Conservation (phyloP, 1,284 basidiomycete genomes). For the Phlebopus sp. region DNA sequence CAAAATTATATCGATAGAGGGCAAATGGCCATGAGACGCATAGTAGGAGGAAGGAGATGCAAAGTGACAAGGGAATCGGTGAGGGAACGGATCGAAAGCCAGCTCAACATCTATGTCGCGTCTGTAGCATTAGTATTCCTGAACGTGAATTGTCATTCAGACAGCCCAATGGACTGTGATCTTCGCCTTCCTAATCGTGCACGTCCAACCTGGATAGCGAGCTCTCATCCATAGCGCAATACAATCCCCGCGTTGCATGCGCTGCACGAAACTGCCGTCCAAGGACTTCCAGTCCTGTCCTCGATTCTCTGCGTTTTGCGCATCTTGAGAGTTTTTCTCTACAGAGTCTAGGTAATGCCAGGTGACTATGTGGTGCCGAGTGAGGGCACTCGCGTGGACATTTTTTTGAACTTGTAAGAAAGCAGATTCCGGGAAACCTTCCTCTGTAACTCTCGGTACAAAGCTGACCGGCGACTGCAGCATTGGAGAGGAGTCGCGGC, state of each 20-base stretch:
- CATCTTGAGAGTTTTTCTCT: conserved; percentile 6
- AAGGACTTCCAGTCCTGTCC: conserved; percentile 5
- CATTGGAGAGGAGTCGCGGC: too few species aligned
- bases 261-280: conserved; percentile 7
- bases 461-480: background rate
- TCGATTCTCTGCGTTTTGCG: background rate
- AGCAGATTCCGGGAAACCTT: too few species aligned
- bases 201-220: background rate
- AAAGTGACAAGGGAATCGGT: too few species aligned
- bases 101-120: too few species aligned
- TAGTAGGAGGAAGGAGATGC: too few species aligned
- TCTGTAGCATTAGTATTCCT: too few species aligned
- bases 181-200: conserved; percentile 3
- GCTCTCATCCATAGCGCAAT: conserved; percentile 12
- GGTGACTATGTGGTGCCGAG: background rate
- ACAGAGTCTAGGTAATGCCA: conserved; percentile 10
- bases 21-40: too few species aligned
- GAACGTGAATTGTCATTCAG: background rate
- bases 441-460: background rate
- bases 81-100: too few species aligned
- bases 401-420: background rate
- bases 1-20: too few species aligned
- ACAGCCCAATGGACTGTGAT: conserved; percentile 13
- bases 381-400: background rate
- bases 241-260: conserved; percentile 6